Evolutionary conservation across 768 basidiomycete genomes (phyloP), one percentile per base, ranked within the genome.

Genomic region (Russula compacta): DNA sequence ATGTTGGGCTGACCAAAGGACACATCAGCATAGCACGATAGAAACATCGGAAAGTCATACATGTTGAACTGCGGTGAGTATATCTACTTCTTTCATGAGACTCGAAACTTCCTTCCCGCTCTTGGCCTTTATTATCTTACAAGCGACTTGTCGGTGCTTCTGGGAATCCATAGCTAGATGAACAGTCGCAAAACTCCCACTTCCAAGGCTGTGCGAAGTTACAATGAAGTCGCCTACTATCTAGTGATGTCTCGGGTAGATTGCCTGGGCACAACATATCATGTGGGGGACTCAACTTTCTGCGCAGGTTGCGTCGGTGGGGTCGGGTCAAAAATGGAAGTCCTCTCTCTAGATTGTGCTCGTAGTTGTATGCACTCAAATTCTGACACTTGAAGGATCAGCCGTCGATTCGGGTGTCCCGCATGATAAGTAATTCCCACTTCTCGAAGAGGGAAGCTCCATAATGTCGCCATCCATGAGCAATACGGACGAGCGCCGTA

Each of bases 111-210:
- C 85, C 51, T 78, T 78, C 21, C 80, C 81, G 55, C 79, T 80
- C 70, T 82, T 83, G 1, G 76, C 79, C 65, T 81, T 82, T 68
- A 92, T 87, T 60, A 83, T 89, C 71, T 92, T 92, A 71, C 89
- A 92, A 21, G 90, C 90, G 32, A 89, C 87, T 72, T 92, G 90
- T 47, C 83, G 79, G 65, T 83, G 79, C 49, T 77, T 81, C 9
- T 72, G 70, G 10, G 77, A 80, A 67, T 89, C 87, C 60, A 89
- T 76, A 17, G 89, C 88, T 24, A 92, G 79, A 67, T 90, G 85
- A 1, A 92, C 90, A 1, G 84, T 86, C 0, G 89, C 90, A 71
- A 91, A 92, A 44, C 86, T 86, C 5, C 90, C 90, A 24, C 82
- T 84, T 44, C 90, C 90, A 12, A 92, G 79, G 66, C 84, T 87